Conservation (phyloP, 1,139 yeast genomes). For the Magnusiomyces magnusii region DNA sequence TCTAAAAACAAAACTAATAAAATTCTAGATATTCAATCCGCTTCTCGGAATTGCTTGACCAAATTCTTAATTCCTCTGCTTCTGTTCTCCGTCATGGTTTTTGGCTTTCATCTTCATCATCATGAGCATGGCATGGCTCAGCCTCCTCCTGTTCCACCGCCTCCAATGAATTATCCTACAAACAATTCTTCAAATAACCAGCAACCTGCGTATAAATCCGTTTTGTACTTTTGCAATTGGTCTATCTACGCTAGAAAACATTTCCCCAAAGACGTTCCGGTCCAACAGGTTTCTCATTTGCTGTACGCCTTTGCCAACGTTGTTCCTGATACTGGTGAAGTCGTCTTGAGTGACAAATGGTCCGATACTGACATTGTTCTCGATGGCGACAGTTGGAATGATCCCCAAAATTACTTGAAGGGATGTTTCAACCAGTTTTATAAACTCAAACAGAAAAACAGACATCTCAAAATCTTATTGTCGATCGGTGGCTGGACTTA, state of each 20-base stretch:
- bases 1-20: too few species aligned
- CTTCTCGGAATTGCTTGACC: too few species aligned
- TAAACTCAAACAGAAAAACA: slow-evolving; percentile 42
- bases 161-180: not conserved
- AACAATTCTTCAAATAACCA: not conserved
- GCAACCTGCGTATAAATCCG: slow-evolving; percentile 18
- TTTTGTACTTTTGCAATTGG: slow-evolving; percentile 44
- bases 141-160: not conserved
- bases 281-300: slow-evolving; percentile 51
- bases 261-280: slow-evolving; percentile 60
- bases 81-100: slow-evolving; percentile 8
- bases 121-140: not conserved
- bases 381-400: slow-evolving; percentile 20
- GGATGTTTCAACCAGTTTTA: slow-evolving; percentile 56
- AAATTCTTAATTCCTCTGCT: not conserved
- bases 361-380: slow-evolving; percentile 41
- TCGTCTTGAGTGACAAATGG: slow-evolving; percentile 56
- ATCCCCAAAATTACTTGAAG: slow-evolving; percentile 18
- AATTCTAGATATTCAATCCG: not conserved
- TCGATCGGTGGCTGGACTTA: slow-evolving; percentile 91
- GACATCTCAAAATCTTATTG: slow-evolving; percentile 52
- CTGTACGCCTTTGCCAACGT: slow-evolving; percentile 71
- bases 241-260: slow-evolving; percentile 59
- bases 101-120: slow-evolving; percentile 11
- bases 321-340: slow-evolving; percentile 45